Percentiles rank a stretch among this genome's conserved stretches.
phyloP scores from a whole-genome alignment of 73 alveolate genomes.

The Paramecium primaurelia region DNA sequence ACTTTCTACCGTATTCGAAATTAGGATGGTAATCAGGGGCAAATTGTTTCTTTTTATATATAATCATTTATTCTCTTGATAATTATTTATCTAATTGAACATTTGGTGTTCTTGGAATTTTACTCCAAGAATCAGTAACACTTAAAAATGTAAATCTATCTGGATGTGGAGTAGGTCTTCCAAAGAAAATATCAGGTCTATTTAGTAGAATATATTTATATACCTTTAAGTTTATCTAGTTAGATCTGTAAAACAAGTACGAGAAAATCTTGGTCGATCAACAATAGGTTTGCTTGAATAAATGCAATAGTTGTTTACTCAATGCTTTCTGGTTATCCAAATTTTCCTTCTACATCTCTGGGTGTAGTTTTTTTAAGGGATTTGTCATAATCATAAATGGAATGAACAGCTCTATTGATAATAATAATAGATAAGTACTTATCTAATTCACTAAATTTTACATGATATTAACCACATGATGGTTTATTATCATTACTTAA shows the following conservation, averaged over 20 bases:
- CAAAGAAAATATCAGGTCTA: slow-evolving; percentile 29
- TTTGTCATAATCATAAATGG: neutral
- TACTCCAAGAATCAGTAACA: slow-evolving; percentile 55
- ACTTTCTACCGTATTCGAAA: slow-evolving; percentile 48
- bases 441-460: slow-evolving; percentile 48
- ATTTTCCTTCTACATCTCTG: neutral
- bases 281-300: slow-evolving; percentile 17
- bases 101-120: slow-evolving; percentile 48
- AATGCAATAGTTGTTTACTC: neutral
- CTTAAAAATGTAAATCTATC: slow-evolving; percentile 34
- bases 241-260: neutral
- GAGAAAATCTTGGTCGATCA: slow-evolving; percentile 25
- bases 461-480: slow-evolving; percentile 57
- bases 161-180: slow-evolving; percentile 55
- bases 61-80: slow-evolving; percentile 53
- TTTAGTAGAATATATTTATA: neutral
- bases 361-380: neutral
- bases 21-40: slow-evolving; percentile 62
- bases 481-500: slow-evolving; percentile 17
- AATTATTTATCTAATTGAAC: slow-evolving; percentile 4
- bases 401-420: neutral
- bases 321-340: neutral
- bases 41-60: slow-evolving; percentile 51
- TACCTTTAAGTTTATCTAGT: neutral
- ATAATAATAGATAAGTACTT: neutral